A percentile compares a stretch with the other conserved stretches of the same genome.
phyloP scores from a whole-genome alignment of 2,329 filamentous ascomycete species.

The Calonectria hongkongensis region DNA sequence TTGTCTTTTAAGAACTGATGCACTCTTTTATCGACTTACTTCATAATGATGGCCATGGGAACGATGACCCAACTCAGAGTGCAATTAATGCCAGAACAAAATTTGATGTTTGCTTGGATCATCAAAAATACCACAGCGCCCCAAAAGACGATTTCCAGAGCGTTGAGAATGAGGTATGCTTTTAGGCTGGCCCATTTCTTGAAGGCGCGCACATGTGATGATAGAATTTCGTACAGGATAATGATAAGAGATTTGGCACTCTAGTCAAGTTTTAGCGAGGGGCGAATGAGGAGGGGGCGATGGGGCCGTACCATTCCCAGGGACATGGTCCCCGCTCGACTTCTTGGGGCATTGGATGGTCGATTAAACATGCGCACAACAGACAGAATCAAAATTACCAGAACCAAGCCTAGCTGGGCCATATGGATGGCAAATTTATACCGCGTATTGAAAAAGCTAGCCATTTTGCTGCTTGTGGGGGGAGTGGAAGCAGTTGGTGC shows the following conservation, averaged over 20 bases:
- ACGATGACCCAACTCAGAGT: conserved; percentile 39
- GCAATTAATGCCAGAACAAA: conserved; percentile 38
- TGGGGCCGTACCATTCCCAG: conserved; percentile 31
- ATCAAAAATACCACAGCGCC: conserved; percentile 40
- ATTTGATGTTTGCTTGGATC: conserved; percentile 39
- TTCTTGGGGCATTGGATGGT: neutral
- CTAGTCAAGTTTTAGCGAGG: conserved; percentile 40
- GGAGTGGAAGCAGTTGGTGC: neutral
- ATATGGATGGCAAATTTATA: conserved; percentile 32
- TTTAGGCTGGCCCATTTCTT: conserved; percentile 62
- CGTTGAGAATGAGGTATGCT: conserved; percentile 63
- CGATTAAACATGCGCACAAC: conserved; percentile 30
- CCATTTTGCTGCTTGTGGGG: conserved; percentile 10
- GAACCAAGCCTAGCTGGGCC: conserved; percentile 2
- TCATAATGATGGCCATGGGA: neutral
- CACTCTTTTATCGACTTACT: neutral
- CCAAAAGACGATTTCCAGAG: conserved; percentile 66
- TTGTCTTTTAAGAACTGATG: neutral
- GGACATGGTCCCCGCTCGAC: conserved; percentile 30
- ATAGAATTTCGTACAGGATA: conserved; percentile 63
- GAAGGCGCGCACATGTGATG: conserved; percentile 58
- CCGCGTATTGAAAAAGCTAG: conserved; percentile 10
- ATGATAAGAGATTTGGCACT: conserved; percentile 63
- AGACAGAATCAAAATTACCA: conserved; percentile 8
- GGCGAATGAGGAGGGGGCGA: too few species aligned